A percentile compares a stretch with the other conserved stretches of the same genome.
Conservation (phyloP, 495 filamentous ascomycete species). For the Tuber microsphaerosporum region DNA sequence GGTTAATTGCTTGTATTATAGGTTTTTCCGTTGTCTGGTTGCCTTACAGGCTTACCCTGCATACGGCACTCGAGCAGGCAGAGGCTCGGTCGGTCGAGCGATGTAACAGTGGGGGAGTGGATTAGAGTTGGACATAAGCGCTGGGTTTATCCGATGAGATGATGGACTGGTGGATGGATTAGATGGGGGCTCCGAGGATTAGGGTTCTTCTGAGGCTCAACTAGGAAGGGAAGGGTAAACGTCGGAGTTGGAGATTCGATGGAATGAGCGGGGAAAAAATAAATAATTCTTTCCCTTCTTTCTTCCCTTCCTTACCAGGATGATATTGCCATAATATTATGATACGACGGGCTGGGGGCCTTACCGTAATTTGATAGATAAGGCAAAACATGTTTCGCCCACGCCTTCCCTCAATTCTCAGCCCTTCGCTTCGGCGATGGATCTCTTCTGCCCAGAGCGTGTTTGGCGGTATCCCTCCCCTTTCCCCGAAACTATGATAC, state of each 20-base stretch:
- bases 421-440: not conserved
- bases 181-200: not conserved
- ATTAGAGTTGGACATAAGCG: not conserved
- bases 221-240: not conserved
- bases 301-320: not conserved
- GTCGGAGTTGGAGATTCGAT: not conserved
- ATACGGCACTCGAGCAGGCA: too few relatives aligned
- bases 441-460: constrained; percentile 28
- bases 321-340: not conserved
- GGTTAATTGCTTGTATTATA: not conserved
- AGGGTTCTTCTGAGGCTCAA: not conserved
- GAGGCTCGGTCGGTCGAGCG: not conserved
- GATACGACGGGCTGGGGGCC: not conserved
- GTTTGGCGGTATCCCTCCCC: constrained; percentile 16
- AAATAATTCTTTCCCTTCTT: not conserved
- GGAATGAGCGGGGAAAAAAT: not conserved
- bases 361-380: not conserved
- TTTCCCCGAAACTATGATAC: not conserved
- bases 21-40: not conserved
- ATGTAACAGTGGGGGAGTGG: not conserved
- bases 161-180: not conserved
- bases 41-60: not conserved
- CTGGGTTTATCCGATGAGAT: not conserved
- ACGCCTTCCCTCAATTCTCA: not conserved
- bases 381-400: not conserved